Conservation (phyloP, 2,329 filamentous ascomycete species). For the Hypoxylon sp. region DNA sequence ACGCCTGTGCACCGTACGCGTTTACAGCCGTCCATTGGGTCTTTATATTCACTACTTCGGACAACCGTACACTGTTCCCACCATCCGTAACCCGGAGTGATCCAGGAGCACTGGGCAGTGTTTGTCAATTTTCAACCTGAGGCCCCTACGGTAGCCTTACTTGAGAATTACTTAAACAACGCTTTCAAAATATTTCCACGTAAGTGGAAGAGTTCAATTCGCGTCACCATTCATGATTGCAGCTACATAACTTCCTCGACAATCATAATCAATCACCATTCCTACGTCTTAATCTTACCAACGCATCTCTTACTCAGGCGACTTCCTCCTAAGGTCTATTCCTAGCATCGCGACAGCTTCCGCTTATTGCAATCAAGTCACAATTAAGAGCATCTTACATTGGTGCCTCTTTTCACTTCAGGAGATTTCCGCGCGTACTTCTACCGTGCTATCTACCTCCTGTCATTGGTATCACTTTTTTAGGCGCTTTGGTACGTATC, state of each 20-base stretch:
- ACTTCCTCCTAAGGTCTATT: neutral
- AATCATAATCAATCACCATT: neutral
- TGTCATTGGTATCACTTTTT: neutral
- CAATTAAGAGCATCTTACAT: neutral
- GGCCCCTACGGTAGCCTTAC: neutral
- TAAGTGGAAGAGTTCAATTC: neutral
- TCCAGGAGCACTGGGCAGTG: neutral
- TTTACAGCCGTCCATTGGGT: neutral
- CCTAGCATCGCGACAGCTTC: neutral
- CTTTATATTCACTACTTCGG: neutral
- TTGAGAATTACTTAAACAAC: neutral
- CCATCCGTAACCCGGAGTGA: neutral
- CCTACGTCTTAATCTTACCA: neutral
- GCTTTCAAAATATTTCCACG: neutral
- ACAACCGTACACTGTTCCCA: neutral
- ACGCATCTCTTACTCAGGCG: neutral
- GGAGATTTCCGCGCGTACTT: neutral
- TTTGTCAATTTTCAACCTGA: neutral
- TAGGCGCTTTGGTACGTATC: neutral
- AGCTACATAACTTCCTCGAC: neutral
- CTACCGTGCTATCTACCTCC: neutral
- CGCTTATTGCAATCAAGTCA: neutral
- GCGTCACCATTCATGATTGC: neutral
- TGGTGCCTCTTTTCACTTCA: neutral
- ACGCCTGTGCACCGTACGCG: neutral